Percentiles rank a stretch among this genome's conserved stretches.
Conservation (phyloP, 495 filamentous ascomycete genomes). For the Neurospora sp. region DNA sequence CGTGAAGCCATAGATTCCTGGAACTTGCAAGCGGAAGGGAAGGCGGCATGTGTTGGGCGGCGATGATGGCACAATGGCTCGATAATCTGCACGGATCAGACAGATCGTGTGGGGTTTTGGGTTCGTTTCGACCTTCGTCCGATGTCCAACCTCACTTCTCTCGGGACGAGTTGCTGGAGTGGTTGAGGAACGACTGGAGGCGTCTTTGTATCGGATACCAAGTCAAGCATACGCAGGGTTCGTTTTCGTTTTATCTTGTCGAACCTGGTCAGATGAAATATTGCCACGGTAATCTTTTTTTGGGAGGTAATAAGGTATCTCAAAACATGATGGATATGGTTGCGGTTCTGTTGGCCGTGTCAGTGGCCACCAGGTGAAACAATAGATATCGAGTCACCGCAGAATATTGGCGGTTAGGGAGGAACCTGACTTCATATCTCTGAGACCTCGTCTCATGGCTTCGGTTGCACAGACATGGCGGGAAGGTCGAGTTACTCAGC, state of each 20-base stretch:
- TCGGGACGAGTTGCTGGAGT: background rate
- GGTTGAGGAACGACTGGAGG: background rate
- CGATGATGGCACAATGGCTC: background rate
- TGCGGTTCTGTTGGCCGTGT: constrained; percentile 1
- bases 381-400: constrained; percentile 5
- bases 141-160: background rate
- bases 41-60: background rate
- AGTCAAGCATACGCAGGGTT: background rate
- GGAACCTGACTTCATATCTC: background rate
- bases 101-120: background rate
- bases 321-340: background rate
- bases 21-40: background rate
- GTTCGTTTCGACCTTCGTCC: background rate
- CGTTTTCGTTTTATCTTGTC: background rate
- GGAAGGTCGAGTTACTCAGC: background rate
- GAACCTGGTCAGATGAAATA: background rate
- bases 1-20: background rate
- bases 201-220: background rate
- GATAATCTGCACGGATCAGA: background rate
- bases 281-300: background rate
- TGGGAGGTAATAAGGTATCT: background rate
- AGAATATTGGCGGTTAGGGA: background rate
- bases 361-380: constrained; percentile 14
- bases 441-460: background rate
- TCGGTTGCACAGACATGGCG: background rate